Conservation (phyloP, 495 filamentous ascomycete genomes). For the Talaromyces trachyspermus region DNA sequence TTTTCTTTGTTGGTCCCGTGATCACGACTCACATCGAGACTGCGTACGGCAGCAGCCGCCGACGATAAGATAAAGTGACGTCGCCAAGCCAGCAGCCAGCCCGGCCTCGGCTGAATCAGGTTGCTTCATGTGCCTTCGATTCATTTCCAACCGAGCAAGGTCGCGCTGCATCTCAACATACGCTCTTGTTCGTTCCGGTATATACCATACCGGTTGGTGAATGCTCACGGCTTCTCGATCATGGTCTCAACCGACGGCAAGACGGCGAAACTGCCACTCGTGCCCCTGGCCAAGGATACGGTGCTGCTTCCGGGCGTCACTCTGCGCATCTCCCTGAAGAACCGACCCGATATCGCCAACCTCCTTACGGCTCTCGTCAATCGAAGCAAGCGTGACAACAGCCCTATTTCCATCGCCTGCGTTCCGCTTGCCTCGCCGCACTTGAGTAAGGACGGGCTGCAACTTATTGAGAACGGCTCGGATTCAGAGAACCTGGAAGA, state of each 20-base stretch:
- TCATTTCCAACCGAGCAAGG: too few species aligned
- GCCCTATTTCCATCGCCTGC: constrained; percentile 68
- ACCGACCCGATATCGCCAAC: constrained; percentile 75
- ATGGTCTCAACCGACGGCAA: constrained; percentile 40
- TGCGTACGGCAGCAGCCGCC: background rate
- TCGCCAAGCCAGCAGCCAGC: constrained; percentile 16
- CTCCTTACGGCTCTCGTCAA: constrained; percentile 71
- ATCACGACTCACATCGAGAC: too few species aligned
- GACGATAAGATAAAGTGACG: constrained; percentile 12
- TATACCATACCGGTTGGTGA: background rate
- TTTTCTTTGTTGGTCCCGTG: too few species aligned
- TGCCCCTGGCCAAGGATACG: constrained; percentile 63
- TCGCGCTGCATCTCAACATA: too few species aligned
- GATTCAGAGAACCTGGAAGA: constrained; percentile 30
- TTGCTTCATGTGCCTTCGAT: constrained; percentile 3
- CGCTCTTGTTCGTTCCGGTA: too few species aligned
- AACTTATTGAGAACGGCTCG: constrained; percentile 50
- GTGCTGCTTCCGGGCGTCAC: constrained; percentile 78
- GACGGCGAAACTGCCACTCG: constrained; percentile 56
- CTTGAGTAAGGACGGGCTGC: constrained; percentile 61
- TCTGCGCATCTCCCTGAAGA: constrained; percentile 65
- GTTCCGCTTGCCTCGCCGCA: constrained; percentile 68
- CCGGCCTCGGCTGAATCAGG: constrained; percentile 40
- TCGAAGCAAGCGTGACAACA: constrained; percentile 55
- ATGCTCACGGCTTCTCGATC: background rate